A percentile compares a stretch with the other conserved stretches of the same genome.
Conservation (phyloP, 2,329 filamentous ascomycete species). For the Cyphellophora attinorum region DNA sequence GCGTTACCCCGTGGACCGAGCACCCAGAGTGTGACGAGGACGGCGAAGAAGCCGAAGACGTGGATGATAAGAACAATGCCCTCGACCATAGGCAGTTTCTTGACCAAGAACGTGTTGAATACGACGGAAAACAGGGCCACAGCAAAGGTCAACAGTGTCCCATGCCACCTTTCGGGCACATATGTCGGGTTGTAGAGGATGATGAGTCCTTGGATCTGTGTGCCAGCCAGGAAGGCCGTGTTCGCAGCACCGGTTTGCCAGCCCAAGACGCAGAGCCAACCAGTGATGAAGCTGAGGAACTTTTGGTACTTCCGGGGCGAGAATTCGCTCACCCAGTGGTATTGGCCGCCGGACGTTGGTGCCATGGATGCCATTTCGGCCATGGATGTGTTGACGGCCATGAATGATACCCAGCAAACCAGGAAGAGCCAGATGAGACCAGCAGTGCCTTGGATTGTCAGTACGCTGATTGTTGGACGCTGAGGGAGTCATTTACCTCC, state of each 20-base stretch:
- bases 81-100: constrained; percentile 31
- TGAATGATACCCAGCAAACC: constrained; percentile 37
- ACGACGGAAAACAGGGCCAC: constrained; percentile 29
- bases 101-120: constrained; percentile 33
- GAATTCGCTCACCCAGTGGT: constrained; percentile 28
- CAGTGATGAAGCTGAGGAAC: constrained; percentile 24
- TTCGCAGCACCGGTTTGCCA: constrained; percentile 21
- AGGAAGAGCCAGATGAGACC: constrained; percentile 46
- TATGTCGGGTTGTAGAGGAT: constrained; percentile 34
- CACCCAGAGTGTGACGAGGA: constrained; percentile 35
- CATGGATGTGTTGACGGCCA: constrained; percentile 32
- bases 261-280: constrained; percentile 24
- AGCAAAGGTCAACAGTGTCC: constrained; percentile 32
- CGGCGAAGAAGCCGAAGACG: constrained; percentile 31
- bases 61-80: constrained; percentile 33
- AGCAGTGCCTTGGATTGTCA: constrained; percentile 22
- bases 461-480: too few species aligned
- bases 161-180: constrained; percentile 32
- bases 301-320: constrained; percentile 24
- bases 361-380: constrained; percentile 43
- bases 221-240: constrained; percentile 32
- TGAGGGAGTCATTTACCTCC: too few species aligned
- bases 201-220: constrained; percentile 36
- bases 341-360: constrained; percentile 29
- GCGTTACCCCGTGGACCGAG: constrained; percentile 29